Evolutionary conservation across 768 basidiomycete genomes (phyloP), one percentile per base, ranked within the genome.

Genomic region (Mycena polygramma): DNA sequence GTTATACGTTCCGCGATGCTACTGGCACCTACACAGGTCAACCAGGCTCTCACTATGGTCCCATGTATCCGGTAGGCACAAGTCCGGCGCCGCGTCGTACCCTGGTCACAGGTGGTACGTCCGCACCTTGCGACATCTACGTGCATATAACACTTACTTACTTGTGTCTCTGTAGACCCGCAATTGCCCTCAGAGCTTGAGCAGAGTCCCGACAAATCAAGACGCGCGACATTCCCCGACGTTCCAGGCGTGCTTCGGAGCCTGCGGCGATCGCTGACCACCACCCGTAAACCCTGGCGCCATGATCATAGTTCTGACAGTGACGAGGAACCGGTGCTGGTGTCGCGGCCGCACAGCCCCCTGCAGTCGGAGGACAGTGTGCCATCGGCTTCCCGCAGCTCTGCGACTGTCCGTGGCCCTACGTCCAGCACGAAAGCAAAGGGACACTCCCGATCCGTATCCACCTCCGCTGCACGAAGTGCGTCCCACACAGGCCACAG

Each of bases 31-130:
- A 83, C 82, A 71, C 13, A 1, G 87, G 87, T 39, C 68, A 81
- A 13, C 82, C 86, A 68, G 87, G 86, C 39, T 79, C 83, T n/a
- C 75, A 82, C 57, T 87, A 80, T 51, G 86, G 87, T 20, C 66
- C 61, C 19, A 64, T 72, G 57, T n/a, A n/a, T n/a, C 41, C 62
- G 6, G 66, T 14, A 13, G 54, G 51, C 11, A 41, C 45, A 0
- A 24, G 26, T 11, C 9, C 26, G 1, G 37, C 46, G 8, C 54
- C 65, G 9, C 41, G 10, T 59, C 39, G 63, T 45, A n/a, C 19
- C 53, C 48, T 11, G 41, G 3, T 19, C 39, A 39, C 13, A 13
- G 39, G n/a, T n/a, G 52, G 62, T 57, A n/a, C 19, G 58, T 39
- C 58, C 15, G 2, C 39, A 39, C 17, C 14, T 24, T 41, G 11